A percentile compares a stretch with the other conserved stretches of the same genome.
These are phyloP conservation scores for Sclerotinia borealis DNA, from an alignment of 2,329 filamentous ascomycete species.

Conservation along the genomic window DNA sequence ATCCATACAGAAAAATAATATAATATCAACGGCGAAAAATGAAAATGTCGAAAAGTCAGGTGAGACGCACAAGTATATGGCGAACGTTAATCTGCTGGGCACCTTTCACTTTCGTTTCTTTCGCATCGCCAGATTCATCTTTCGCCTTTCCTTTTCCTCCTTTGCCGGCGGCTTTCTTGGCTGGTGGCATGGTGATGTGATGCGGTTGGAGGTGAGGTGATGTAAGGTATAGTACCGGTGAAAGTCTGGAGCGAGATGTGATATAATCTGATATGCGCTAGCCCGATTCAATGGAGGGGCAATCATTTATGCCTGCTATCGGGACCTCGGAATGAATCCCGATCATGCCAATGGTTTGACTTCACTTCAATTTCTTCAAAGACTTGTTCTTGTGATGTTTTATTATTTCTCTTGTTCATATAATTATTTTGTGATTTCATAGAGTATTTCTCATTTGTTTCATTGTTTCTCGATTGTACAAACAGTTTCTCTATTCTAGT, in stretches of 20 bases:
- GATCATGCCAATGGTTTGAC: neutral
- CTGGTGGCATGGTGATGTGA: conserved; percentile 25
- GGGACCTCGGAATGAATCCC: neutral
- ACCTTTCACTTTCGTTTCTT: conserved; percentile 46
- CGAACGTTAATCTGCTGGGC: conserved; percentile 67
- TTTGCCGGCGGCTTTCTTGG: conserved; percentile 28
- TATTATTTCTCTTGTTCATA: neutral
- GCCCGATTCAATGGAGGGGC: neutral
- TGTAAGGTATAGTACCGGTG: neutral
- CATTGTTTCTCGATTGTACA: neutral
- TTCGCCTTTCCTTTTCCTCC: conserved; percentile 29
- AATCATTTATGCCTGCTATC: neutral
- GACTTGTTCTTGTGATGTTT: neutral
- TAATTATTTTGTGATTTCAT: neutral
- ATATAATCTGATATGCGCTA: neutral
- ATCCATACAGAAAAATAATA: neutral
- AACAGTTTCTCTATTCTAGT: neutral
- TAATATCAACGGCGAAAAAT: neutral
- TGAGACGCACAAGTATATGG: conserved; percentile 47
- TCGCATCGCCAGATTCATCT: conserved; percentile 35
- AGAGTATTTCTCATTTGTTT: neutral
- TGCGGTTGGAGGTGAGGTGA: neutral
- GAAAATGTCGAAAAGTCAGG: neutral
- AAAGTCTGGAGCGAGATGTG: neutral
- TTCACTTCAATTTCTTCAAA: neutral